Conservation (phyloP, 352 stramenopile genomes). For the Phytophthora melonis region DNA sequence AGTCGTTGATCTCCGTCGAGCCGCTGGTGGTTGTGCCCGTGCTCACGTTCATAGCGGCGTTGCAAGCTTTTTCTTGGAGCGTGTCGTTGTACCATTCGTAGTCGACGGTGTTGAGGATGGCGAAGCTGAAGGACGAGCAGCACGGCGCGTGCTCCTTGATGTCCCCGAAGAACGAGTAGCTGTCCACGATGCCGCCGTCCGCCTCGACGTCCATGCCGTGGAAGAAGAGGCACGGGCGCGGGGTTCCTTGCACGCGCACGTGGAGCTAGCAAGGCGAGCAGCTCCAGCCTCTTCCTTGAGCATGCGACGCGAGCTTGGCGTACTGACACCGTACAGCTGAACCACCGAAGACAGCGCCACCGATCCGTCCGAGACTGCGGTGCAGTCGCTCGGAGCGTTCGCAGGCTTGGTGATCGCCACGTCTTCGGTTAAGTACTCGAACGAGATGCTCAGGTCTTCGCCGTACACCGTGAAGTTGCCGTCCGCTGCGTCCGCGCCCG, state of each 20-base stretch:
- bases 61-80: constrained; percentile 51
- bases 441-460: constrained; percentile 49
- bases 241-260: constrained; percentile 46
- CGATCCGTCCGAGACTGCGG: constrained; percentile 26
- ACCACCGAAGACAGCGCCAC: constrained; percentile 40
- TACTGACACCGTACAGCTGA: constrained; percentile 37
- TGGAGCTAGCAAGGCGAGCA: constrained; percentile 39
- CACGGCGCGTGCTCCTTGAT: constrained; percentile 61
- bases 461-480: constrained; percentile 51
- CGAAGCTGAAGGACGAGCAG: constrained; percentile 61
- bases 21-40: constrained; percentile 30
- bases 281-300: constrained; percentile 33
- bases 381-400: constrained; percentile 39
- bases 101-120: constrained; percentile 59
- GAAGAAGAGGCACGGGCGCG: constrained; percentile 61
- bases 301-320: constrained; percentile 23
- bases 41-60: constrained; percentile 43
- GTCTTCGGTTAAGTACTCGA: constrained; percentile 40
- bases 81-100: constrained; percentile 63
- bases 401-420: constrained; percentile 37
- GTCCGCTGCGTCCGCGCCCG: constrained; percentile 24
- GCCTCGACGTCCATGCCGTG: constrained; percentile 56
- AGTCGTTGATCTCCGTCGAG: constrained; percentile 54
- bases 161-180: constrained; percentile 55
- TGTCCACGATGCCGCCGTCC: constrained; percentile 45